These are phyloP conservation scores for Phialemonium atrogriseum DNA, from an alignment of 2,329 filamentous ascomycete genomes.

Conservation along the genomic window DNA sequence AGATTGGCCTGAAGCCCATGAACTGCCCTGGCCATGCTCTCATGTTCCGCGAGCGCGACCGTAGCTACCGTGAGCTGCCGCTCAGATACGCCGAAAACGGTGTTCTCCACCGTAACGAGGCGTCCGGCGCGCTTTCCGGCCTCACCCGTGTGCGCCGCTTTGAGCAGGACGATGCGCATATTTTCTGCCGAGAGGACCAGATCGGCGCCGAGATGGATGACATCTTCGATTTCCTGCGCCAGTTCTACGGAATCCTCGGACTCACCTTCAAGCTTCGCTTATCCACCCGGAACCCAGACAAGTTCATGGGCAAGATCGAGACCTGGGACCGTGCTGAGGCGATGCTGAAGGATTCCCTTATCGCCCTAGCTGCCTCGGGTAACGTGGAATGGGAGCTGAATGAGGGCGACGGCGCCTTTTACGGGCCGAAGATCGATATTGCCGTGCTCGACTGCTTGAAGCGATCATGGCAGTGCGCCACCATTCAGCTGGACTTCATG, in stretches of 20 bases:
- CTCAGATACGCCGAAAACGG: slow-evolving; percentile 94
- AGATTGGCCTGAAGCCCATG: slow-evolving; percentile 81
- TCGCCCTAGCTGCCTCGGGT: slow-evolving; percentile 56
- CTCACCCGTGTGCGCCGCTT: slow-evolving; percentile 90
- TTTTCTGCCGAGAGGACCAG: slow-evolving; percentile 85
- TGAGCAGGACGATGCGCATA: slow-evolving; percentile 93
- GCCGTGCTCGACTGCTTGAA: slow-evolving; percentile 82
- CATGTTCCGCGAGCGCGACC: slow-evolving; percentile 74
- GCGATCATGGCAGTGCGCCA: slow-evolving; percentile 78
- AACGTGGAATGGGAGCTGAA: slow-evolving; percentile 80
- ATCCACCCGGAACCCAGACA: slow-evolving; percentile 81
- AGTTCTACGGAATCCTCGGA: slow-evolving; percentile 69
- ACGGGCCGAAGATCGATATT: slow-evolving; percentile 97
- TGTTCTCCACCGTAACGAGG: slow-evolving; percentile 90
- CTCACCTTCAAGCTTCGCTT: slow-evolving; percentile 92
- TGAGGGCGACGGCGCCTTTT: slow-evolving; percentile 93
- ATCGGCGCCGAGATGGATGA: slow-evolving; percentile 65
- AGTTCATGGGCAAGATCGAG: slow-evolving; percentile 76
- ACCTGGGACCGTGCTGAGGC: slow-evolving; percentile 86
- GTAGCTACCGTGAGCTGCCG: slow-evolving; percentile 84
- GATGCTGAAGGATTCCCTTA: slow-evolving; percentile 69
- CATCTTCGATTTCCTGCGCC: slow-evolving; percentile 78
- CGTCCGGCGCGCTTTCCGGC: slow-evolving; percentile 83
- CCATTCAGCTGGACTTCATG: slow-evolving; percentile 91
- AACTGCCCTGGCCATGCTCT: slow-evolving; percentile 94